Evolutionary conservation across 192 early-diverging fungal species (phyloP).

Genomic region (Entrophospora sp.): DNA sequence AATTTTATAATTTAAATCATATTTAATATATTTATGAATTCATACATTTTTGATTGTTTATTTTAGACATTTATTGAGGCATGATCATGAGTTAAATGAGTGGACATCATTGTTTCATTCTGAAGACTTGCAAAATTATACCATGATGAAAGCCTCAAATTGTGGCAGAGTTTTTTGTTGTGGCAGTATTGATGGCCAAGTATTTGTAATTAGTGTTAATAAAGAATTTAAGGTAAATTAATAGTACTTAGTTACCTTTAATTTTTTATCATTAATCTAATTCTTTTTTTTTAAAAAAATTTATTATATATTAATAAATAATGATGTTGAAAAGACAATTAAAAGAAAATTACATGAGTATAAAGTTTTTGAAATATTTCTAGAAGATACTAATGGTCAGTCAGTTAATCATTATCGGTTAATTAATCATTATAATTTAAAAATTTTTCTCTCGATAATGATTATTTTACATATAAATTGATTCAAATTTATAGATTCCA

Average conservation of each 20-base stretch:
- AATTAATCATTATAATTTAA: too few relatives aligned
- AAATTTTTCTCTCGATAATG: too few relatives aligned
- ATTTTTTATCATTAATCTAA: neutral
- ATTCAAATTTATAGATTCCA: constrained; percentile 1
- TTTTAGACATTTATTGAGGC: constrained; percentile 33
- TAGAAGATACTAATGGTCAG: constrained; percentile 21
- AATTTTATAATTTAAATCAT: neutral
- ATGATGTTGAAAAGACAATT: constrained; percentile 20
- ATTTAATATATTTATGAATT: neutral
- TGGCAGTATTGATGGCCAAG: constrained; percentile 45
- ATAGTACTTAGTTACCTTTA: neutral
- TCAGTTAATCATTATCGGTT: neutral
- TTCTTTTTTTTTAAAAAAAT: neutral
- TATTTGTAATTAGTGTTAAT: constrained; percentile 39
- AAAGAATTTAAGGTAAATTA: constrained; percentile 30
- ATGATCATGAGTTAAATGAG: constrained; percentile 20
- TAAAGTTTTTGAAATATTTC: constrained; percentile 37
- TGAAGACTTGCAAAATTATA: constrained; percentile 39
- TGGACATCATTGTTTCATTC: constrained; percentile 33
- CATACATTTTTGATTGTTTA: constrained; percentile 10
- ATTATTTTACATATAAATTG: neutral
- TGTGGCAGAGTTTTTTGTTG: constrained; percentile 45
- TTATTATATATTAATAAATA: neutral
- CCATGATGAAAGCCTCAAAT: constrained; percentile 39
- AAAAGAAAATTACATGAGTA: constrained; percentile 29